These are phyloP conservation scores for Neurospora sp. DNA, from an alignment of 495 filamentous ascomycete species.

Conservation along the genomic window DNA sequence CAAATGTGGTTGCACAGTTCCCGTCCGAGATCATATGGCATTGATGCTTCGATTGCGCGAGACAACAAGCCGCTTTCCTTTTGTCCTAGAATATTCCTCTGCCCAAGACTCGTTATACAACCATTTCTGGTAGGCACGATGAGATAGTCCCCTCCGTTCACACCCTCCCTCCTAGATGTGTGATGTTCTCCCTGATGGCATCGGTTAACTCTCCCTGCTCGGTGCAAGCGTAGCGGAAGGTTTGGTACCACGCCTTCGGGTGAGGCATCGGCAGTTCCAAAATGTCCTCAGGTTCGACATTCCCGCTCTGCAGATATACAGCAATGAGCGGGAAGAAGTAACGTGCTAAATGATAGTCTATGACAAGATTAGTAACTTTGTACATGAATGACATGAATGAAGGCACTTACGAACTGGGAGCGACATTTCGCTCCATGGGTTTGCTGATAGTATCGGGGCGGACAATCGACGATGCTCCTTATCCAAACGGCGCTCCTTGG, in stretches of 20 bases:
- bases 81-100: not conserved
- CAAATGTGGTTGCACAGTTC: not conserved
- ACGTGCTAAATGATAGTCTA: conserved; percentile 41
- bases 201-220: conserved; percentile 36
- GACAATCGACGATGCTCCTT: not conserved
- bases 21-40: not conserved
- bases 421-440: conserved; percentile 18
- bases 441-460: not conserved
- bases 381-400: not conserved
- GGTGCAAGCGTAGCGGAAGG: conserved; percentile 41
- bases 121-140: not conserved
- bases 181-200: conserved; percentile 38
- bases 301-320: conserved; percentile 38
- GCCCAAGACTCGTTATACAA: not conserved
- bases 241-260: conserved; percentile 41
- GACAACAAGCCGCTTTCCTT: not conserved
- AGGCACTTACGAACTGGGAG: conserved; percentile 38
- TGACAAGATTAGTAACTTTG: not conserved
- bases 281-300: conserved; percentile 38
- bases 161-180: conserved; percentile 41
- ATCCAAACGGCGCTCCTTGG: not conserved
- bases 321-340: conserved; percentile 41
- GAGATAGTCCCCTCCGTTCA: conserved; percentile 11
- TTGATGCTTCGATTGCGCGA: not conserved
- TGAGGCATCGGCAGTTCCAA: conserved; percentile 47